Evolutionary conservation across 2,329 filamentous ascomycete genomes (phyloP).

Genomic region (Phialophora expanda): DNA sequence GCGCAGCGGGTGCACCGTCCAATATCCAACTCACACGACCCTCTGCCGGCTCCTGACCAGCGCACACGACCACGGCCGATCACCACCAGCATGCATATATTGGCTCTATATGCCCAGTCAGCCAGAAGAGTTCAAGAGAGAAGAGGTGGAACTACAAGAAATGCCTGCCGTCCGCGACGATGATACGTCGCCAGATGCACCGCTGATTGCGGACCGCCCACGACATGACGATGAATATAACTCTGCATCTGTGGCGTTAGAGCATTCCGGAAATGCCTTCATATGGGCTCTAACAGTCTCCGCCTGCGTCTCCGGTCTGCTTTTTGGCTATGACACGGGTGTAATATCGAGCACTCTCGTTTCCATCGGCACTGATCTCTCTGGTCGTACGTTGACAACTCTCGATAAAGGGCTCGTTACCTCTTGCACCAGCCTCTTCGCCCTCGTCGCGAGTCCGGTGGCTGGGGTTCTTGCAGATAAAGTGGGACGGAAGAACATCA

Average conservation of each 20-base stretch:
- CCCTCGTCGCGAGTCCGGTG: constrained; percentile 61
- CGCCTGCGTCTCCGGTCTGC: constrained; percentile 62
- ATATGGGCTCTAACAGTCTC: constrained; percentile 63
- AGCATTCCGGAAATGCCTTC: constrained; percentile 49
- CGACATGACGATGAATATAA: background rate
- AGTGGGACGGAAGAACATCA: constrained; percentile 54
- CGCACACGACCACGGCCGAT: constrained; percentile 13
- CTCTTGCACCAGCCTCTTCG: constrained; percentile 62
- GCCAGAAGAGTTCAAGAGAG: constrained; percentile 17
- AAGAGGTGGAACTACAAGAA: constrained; percentile 30
- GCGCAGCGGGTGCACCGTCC: background rate
- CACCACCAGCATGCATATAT: constrained; percentile 13
- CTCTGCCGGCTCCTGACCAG: background rate
- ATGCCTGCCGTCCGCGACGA: constrained; percentile 25
- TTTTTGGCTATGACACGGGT: constrained; percentile 69
- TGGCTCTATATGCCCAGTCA: constrained; percentile 12
- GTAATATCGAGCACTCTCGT: constrained; percentile 67
- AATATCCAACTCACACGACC: background rate
- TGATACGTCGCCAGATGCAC: constrained; percentile 25
- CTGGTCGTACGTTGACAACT: constrained; percentile 55
- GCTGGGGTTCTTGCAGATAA: constrained; percentile 59
- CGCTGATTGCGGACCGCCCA: constrained; percentile 26
- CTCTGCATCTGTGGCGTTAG: background rate
- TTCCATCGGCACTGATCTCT: constrained; percentile 60
- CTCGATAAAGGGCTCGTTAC: constrained; percentile 65